These are phyloP conservation scores for Tolypocladium nubicola DNA, from an alignment of 2,329 filamentous ascomycete species.

Conservation along the genomic window DNA sequence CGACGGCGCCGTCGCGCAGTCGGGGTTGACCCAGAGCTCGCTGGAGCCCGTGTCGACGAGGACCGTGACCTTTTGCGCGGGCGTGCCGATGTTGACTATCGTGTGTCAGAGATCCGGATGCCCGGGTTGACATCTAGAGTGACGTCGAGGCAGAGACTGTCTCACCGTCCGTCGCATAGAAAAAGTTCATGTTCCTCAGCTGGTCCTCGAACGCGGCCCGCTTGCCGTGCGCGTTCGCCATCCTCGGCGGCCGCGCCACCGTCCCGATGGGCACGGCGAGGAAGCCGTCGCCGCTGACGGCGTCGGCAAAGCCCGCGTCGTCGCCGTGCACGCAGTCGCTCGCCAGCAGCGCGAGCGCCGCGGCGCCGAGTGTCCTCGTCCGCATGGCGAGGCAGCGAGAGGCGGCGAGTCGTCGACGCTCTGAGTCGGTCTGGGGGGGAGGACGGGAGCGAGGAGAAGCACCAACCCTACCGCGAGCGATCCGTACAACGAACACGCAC, in stretches of 20 bases:
- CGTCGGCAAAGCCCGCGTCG: constrained; percentile 14
- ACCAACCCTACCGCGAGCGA: background rate
- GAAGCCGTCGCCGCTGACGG: constrained; percentile 22
- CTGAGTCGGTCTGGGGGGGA: background rate
- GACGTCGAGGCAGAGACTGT: background rate
- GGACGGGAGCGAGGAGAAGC: background rate
- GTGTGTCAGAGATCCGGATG: background rate
- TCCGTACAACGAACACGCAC: background rate
- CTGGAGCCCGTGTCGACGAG: constrained; percentile 42
- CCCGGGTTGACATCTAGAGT: too few relatives aligned
- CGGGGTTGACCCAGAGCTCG: constrained; percentile 45
- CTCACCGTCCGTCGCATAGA: constrained; percentile 28
- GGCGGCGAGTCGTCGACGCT: background rate
- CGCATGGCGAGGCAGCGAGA: constrained; percentile 4
- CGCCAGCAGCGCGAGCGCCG: constrained; percentile 7
- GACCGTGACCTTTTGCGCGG: constrained; percentile 31
- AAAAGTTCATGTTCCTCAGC: constrained; percentile 25
- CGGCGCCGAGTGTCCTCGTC: constrained; percentile 2
- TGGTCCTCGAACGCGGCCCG: constrained; percentile 16
- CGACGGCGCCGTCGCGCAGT: constrained; percentile 29
- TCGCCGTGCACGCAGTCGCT: background rate
- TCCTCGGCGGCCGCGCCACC: constrained; percentile 11
- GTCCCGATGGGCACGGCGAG: constrained; percentile 24
- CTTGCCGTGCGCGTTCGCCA: constrained; percentile 8
- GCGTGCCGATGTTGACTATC: constrained; percentile 31